Conservation (phyloP, 768 basidiomycete species). For the Botryobasidium botryosum region DNA sequence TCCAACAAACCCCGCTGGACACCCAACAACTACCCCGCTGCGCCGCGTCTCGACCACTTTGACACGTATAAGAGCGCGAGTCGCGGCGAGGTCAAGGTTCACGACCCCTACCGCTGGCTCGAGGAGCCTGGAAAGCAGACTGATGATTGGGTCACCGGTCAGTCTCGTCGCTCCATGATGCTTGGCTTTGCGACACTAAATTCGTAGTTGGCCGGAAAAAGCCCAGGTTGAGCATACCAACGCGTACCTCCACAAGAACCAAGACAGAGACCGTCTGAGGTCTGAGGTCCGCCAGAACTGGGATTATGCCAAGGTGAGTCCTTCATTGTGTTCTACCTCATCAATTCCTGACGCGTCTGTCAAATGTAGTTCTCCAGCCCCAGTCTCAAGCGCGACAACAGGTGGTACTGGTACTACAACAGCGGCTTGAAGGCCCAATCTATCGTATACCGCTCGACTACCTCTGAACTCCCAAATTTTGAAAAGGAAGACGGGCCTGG, state of each 20-base stretch:
- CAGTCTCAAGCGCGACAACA: conserved; percentile 38
- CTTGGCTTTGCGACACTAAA: neutral
- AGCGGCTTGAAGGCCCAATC: conserved; percentile 58
- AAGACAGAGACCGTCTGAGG: conserved; percentile 41
- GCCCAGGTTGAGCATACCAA: conserved; percentile 44
- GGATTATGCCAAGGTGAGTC: conserved; percentile 31
- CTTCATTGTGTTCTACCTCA: neutral
- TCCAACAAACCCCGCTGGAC: too few relatives aligned
- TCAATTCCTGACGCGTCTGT: neutral
- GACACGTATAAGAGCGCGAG: conserved; percentile 51
- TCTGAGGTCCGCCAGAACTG: conserved; percentile 38
- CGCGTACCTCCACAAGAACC: conserved; percentile 42
- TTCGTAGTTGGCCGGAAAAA: conserved; percentile 11
- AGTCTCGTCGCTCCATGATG: conserved; percentile 3
- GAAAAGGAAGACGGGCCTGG: conserved; percentile 23
- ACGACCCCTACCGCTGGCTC: conserved; percentile 63
- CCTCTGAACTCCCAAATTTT: neutral
- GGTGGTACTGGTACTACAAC: conserved; percentile 74
- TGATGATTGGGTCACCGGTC: conserved; percentile 23
- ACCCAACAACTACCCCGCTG: conserved; percentile 41
- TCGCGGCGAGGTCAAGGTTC: conserved; percentile 42
- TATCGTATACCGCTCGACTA: conserved; percentile 8
- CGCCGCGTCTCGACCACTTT: conserved; percentile 47
- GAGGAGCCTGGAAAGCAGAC: conserved; percentile 48
- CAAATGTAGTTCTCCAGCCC: conserved; percentile 46